Evolutionary conservation across 139 green algal species (phyloP).

Genomic region (Desmodesmus armatus): DNA sequence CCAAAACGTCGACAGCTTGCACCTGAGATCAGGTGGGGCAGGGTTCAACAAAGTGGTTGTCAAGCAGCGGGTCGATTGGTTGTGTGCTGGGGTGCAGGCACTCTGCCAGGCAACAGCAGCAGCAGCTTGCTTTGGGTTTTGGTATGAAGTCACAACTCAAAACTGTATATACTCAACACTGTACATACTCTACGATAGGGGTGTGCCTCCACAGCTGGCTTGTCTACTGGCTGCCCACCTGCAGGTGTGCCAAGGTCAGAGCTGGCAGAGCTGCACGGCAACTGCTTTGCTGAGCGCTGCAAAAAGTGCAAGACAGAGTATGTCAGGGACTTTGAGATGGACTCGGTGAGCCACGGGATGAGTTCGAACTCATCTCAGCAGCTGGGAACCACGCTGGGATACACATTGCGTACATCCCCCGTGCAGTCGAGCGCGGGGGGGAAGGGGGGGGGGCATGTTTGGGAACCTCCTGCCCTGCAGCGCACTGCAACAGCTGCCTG

Average conservation of each 20-base stretch:
- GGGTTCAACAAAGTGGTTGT: not conserved
- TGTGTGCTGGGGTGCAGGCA: too few relatives aligned
- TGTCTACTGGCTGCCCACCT: not conserved
- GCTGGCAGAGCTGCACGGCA: conserved; percentile 97
- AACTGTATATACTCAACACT: not conserved
- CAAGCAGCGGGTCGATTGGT: not conserved
- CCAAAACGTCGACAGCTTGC: conserved; percentile 94
- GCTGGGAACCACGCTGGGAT: too few relatives aligned
- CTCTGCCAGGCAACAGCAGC: not conserved
- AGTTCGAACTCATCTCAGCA: not conserved
- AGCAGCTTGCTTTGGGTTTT: not conserved
- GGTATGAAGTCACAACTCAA: conserved; percentile 32
- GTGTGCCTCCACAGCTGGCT: too few relatives aligned
- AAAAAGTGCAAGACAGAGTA: conserved; percentile 79
- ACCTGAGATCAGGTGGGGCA: conserved; percentile 78
- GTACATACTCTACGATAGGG: too few relatives aligned
- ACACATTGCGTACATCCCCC: too few relatives aligned
- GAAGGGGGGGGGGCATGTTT: too few relatives aligned
- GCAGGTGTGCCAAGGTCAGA: conserved; percentile 57
- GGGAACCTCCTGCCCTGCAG: too few relatives aligned
- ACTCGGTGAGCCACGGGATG: conserved; percentile 65
- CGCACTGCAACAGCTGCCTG: too few relatives aligned
- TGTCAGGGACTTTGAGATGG: conserved; percentile 94
- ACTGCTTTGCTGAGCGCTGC: conserved; percentile 95
- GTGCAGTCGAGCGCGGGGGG: too few relatives aligned